Evolutionary conservation across 805 yeast genomes (phyloP).

Genomic region (Gaillardinia entomophila): DNA sequence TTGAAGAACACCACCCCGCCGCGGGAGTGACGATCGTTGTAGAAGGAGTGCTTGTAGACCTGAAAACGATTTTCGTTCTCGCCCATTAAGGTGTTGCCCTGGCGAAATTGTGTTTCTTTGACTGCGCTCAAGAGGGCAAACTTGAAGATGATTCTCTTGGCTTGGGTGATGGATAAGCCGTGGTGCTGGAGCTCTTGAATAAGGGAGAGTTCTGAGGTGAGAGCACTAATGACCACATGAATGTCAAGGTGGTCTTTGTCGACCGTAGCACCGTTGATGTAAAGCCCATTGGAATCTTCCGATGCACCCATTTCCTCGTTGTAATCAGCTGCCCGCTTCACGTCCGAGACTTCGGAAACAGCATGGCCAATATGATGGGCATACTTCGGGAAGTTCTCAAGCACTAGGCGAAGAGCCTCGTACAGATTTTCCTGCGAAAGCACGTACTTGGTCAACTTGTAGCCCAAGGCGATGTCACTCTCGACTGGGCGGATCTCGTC

Average conservation of each 20-base stretch:
- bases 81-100: slow-evolving; percentile 22
- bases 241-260: slow-evolving; percentile 40
- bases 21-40: slow-evolving; percentile 6
- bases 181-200: slow-evolving; percentile 17
- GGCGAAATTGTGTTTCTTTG: slow-evolving; percentile 28
- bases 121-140: slow-evolving; percentile 37
- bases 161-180: slow-evolving; percentile 27
- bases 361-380: slow-evolving; percentile 4
- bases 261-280: slow-evolving; percentile 64
- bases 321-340: slow-evolving; percentile 13
- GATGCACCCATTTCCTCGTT: slow-evolving; percentile 35
- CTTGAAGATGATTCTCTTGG: slow-evolving; percentile 27
- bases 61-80: slow-evolving; percentile 29
- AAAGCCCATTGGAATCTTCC: slow-evolving; percentile 44
- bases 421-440: slow-evolving; percentile 2
- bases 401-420: slow-evolving; percentile 1
- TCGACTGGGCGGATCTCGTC: slow-evolving; percentile 1
- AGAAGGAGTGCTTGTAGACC: slow-evolving; percentile 20
- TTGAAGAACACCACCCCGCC: slow-evolving; percentile 65
- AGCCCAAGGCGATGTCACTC: slow-evolving; percentile 3
- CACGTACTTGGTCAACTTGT: slow-evolving; percentile 4
- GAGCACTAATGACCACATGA: slow-evolving; percentile 36
- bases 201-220: slow-evolving; percentile 18
- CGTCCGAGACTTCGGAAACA: too few relatives aligned
- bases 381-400: slow-evolving; percentile 7